Evolutionary conservation across 306 rosid species (phyloP).

Genomic region (Casuarina cunninghamiana): DNA sequence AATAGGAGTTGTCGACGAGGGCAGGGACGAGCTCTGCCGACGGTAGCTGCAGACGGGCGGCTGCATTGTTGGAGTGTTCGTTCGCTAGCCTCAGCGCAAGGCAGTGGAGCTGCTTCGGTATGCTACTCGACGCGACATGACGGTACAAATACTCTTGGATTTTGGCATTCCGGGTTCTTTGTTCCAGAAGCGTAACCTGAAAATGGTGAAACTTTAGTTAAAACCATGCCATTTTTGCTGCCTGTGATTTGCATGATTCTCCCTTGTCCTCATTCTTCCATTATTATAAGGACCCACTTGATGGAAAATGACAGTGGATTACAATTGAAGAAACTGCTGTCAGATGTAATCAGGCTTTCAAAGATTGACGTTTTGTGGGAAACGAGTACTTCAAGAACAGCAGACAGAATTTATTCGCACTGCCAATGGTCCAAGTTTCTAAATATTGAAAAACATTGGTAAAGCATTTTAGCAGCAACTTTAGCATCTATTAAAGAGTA

Average conservation of each 20-base stretch:
- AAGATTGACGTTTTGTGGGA: too few species aligned
- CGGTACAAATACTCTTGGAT: constrained; percentile 94
- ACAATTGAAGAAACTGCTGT: background rate
- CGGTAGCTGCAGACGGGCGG: constrained; percentile 95
- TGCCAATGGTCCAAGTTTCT: too few species aligned
- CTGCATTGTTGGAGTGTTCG: constrained; percentile 91
- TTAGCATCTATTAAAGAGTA: background rate
- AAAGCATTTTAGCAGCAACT: too few species aligned
- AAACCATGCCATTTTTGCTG: background rate
- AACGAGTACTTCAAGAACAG: too few species aligned
- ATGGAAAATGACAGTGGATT: background rate
- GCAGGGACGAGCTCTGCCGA: constrained; percentile 88
- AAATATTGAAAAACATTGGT: too few species aligned
- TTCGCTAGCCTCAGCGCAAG: constrained; percentile 80
- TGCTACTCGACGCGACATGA: constrained; percentile 98
- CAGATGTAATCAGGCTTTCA: background rate
- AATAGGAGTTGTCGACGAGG: constrained; percentile 82
- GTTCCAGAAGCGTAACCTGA: constrained; percentile 77
- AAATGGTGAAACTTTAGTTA: constrained; percentile 3
- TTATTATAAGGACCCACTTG: background rate
- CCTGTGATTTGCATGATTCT: background rate
- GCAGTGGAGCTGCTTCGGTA: constrained; percentile 98
- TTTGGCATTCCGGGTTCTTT: constrained; percentile 90
- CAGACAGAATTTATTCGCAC: too few species aligned
- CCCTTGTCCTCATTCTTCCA: background rate